Conservation (phyloP, 805 yeast species). For the Suhomyces emberorum region DNA sequence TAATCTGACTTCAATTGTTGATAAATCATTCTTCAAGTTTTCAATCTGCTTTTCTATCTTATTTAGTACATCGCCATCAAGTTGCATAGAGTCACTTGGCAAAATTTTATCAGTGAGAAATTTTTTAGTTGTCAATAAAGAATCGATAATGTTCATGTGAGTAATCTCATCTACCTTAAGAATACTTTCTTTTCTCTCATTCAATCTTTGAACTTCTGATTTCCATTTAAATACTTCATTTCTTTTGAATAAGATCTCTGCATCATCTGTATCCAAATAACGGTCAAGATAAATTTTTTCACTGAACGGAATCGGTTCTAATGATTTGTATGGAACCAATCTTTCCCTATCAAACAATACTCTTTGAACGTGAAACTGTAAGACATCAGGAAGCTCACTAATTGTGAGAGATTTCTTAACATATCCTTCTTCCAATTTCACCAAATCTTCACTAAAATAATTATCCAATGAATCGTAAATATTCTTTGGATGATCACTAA, state of each 20-base stretch:
- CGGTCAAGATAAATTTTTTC: constrained; percentile 83
- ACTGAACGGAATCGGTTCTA: constrained; percentile 77
- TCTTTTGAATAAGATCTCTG: constrained; percentile 49
- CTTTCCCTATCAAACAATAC: constrained; percentile 81
- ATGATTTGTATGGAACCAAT: constrained; percentile 74
- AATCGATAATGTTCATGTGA: constrained; percentile 34
- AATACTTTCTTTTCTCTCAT: constrained; percentile 41
- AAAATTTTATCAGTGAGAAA: constrained; percentile 47
- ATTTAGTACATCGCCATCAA: constrained; percentile 46
- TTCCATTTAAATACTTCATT: constrained; percentile 64
- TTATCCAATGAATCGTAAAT: constrained; percentile 88
- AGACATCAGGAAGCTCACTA: constrained; percentile 67
- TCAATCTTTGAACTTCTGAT: constrained; percentile 44
- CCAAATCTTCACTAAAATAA: constrained; percentile 71
- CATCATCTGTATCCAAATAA: constrained; percentile 69
- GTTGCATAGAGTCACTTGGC: constrained; percentile 29
- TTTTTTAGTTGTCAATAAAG: constrained; percentile 52
- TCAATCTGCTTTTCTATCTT: constrained; percentile 47
- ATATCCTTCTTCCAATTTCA: constrained; percentile 66
- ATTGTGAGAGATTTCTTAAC: constrained; percentile 74
- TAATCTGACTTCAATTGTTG: constrained; percentile 40
- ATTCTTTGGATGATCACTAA: constrained; percentile 83
- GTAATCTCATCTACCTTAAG: constrained; percentile 38
- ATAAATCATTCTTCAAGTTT: constrained; percentile 45
- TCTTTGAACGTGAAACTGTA: constrained; percentile 92